Base-by-base conservation (phyloP, 2,329 filamentous ascomycete genomes). In the Ascochyta koolunga region DNA sequence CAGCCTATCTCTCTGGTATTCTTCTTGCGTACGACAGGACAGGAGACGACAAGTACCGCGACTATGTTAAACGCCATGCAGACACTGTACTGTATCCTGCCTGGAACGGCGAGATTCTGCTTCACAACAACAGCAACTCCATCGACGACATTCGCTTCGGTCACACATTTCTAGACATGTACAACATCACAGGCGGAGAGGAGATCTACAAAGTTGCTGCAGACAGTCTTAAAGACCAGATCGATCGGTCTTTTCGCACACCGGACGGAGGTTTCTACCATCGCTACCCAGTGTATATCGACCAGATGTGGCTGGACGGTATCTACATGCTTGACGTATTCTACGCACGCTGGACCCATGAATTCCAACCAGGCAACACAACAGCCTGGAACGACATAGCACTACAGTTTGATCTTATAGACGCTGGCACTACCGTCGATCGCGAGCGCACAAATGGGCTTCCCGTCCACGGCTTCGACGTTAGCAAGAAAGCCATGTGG, bases 231-330 rank as follows among this genome's bases (percentile, higher is more conserved):
- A 75, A 77, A 10, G 52, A 64, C n/a, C 77, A 79, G 49, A 66
- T 83, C 2, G 69, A 80, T 49, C 64, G 70, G n/a, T 77, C 81
- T 40, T 78, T 77, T 5, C 74, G 81, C 9, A 83, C 78, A 0
- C 62, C 76, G 0, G 68, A 75, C 1, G 81, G 80, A 7, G 81
- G 81, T 0, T 80, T 83, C 68, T 83, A 80, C 78, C 81, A 83
- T 54, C 69, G 76, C 1, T 62, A 73, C n/a, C 64, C 77, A 37
- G 68, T 70, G 1, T 81, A 80, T 53, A 74, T 73, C 4, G 73
- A 81, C 51, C 78, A 83, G 61, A 82, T 82, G 80, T 82, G 81
- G 80, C 73, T 83, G 0, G 80, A 82, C 53, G 82, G 82, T 1
- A 79, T 71, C 18, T 70, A 63, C 54, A 71, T 71, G 67, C 65